These are phyloP conservation scores for Apium graveolens DNA, from an alignment of 129 eudicot species.

Conservation along the genomic window DNA sequence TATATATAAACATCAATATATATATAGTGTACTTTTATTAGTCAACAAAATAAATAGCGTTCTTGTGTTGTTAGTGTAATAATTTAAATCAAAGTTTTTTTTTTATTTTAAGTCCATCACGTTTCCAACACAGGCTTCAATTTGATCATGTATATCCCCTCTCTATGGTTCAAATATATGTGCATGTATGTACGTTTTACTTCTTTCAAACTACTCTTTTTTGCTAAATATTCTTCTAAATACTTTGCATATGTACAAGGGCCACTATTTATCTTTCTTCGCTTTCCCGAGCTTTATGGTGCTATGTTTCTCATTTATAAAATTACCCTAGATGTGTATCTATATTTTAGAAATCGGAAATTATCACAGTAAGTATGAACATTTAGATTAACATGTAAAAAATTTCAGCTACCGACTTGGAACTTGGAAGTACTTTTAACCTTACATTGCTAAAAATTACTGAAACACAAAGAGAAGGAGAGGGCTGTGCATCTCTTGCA, in stretches of 20 bases:
- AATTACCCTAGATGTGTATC: not conserved
- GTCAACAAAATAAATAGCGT: too few species aligned
- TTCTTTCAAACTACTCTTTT: not conserved
- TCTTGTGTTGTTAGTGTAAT: too few species aligned
- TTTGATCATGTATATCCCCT: too few species aligned
- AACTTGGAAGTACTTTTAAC: not conserved
- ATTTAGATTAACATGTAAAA: not conserved
- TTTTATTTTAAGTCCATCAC: too few species aligned
- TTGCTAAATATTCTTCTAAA: too few species aligned
- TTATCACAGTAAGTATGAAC: not conserved
- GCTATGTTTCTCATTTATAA: not conserved
- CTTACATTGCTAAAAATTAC: not conserved
- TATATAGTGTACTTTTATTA: too few species aligned
- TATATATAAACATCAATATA: too few species aligned
- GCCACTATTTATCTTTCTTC: not conserved
- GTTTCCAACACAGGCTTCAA: too few species aligned
- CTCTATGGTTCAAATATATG: too few species aligned
- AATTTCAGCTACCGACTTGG: not conserved
- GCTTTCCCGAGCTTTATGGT: conserved; percentile 10
- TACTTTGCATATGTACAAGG: conserved; percentile 2
- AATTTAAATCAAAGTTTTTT: too few species aligned
- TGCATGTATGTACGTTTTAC: too few species aligned
- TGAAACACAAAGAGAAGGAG: not conserved
- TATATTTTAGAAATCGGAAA: not conserved
- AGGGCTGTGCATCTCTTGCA: not conserved